Evolutionary conservation across 176 grass and related monocot species (phyloP).

Genomic region (Olyra latifolia): DNA sequence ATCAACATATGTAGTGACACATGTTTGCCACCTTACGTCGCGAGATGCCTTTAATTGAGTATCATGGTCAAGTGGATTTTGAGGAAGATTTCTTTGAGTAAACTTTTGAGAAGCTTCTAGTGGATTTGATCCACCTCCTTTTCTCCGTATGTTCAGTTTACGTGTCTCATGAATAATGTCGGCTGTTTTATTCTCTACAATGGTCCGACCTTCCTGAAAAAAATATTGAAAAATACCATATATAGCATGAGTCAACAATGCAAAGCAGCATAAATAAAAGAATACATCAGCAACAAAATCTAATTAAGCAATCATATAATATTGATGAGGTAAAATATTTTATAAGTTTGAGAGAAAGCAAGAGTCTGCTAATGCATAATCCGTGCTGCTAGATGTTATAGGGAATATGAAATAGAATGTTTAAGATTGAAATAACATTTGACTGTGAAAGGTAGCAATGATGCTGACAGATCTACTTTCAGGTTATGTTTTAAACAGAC

Average conservation of each 20-base stretch:
- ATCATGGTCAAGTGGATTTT: conserved; percentile 79
- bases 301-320: neutral
- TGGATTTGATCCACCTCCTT: conserved; percentile 51
- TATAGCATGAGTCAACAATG: conserved; percentile 16
- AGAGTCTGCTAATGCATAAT: neutral
- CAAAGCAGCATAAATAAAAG: neutral
- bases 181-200: conserved; percentile 89
- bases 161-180: conserved; percentile 92
- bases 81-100: conserved; percentile 58
- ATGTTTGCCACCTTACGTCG: conserved; percentile 99
- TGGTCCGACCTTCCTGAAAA: conserved; percentile 84
- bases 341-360: neutral
- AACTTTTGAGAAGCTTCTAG: conserved; percentile 57
- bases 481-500: neutral
- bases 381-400: too few relatives aligned
- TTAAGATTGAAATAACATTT: neutral
- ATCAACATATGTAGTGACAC: conserved; percentile 52
- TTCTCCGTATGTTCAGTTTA: conserved; percentile 85
- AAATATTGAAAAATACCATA: conserved; percentile 19
- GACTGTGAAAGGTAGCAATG: neutral
- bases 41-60: conserved; percentile 99
- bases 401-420: too few relatives aligned
- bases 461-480: neutral
- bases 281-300: conserved; percentile 4
- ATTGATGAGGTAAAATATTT: conserved; percentile 14